Evolutionary conservation across 768 basidiomycete species (phyloP).

Genomic region (Tulasnella sp.): DNA sequence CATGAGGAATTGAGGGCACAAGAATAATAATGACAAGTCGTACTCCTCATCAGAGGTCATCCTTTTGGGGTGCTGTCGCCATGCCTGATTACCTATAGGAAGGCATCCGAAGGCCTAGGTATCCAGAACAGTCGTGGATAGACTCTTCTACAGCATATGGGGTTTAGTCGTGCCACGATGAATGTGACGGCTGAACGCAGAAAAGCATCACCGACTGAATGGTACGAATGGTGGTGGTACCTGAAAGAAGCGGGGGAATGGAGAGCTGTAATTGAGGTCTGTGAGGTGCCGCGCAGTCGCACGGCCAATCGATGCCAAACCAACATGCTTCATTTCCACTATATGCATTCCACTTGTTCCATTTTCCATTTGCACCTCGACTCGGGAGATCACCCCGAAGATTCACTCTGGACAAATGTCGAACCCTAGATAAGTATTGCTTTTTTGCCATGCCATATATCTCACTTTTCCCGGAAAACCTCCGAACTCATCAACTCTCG

Average conservation of each 20-base stretch:
- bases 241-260: not conserved
- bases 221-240: not conserved
- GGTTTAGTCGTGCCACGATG: not conserved
- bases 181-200: not conserved
- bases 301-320: not conserved
- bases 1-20: not conserved
- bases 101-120: not conserved
- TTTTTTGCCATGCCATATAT: not conserved
- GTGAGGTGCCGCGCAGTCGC: too few species aligned
- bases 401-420: not conserved
- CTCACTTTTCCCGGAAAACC: not conserved
- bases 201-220: too few species aligned
- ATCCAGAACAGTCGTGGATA: not conserved
- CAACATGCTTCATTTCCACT: not conserved
- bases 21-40: not conserved
- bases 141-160: not conserved
- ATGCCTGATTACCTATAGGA: not conserved
- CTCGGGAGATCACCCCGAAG: not conserved
- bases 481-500: not conserved
- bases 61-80: not conserved
- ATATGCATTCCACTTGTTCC: slow-evolving; percentile 19
- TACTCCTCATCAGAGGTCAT: not conserved
- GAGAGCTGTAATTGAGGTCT: not conserved
- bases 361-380: not conserved
- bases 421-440: not conserved